Evolutionary conservation across 129 eudicot genomes (phyloP).

Genomic region (Lactuca saligna): DNA sequence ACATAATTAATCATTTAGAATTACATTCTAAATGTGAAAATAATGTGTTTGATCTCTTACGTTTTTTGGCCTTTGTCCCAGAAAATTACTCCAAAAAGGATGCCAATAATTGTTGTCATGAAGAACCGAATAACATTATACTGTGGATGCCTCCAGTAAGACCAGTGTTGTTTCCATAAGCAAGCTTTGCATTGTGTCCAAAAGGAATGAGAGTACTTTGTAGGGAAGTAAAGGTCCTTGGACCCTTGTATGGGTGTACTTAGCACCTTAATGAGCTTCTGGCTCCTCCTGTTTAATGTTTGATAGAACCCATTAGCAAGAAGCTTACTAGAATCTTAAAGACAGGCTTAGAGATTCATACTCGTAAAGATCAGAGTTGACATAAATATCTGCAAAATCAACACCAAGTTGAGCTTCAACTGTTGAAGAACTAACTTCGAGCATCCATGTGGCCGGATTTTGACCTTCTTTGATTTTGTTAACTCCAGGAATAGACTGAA

Average conservation of each 20-base stretch:
- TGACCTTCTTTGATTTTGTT: constrained; percentile 47
- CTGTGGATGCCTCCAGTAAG: constrained; percentile 68
- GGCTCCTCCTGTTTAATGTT: constrained; percentile 29
- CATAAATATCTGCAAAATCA: constrained; percentile 51
- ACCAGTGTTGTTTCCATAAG: constrained; percentile 61
- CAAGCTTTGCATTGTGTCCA: constrained; percentile 59
- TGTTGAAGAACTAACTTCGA: constrained; percentile 43
- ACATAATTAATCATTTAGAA: not conserved
- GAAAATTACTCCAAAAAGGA: constrained; percentile 54
- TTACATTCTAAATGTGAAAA: not conserved
- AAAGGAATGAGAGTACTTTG: constrained; percentile 52
- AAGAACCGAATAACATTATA: constrained; percentile 49
- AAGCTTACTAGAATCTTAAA: constrained; percentile 21
- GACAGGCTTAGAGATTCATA: constrained; percentile 9
- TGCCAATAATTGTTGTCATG: constrained; percentile 39
- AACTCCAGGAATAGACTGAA: constrained; percentile 52
- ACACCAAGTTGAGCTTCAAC: constrained; percentile 45
- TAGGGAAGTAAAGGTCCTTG: constrained; percentile 46
- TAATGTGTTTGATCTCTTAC: constrained; percentile 32
- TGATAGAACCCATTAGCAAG: constrained; percentile 8
- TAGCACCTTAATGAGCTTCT: constrained; percentile 44
- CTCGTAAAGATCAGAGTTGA: constrained; percentile 51
- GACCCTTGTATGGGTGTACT: constrained; percentile 51
- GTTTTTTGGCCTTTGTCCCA: constrained; percentile 50
- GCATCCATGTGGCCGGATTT: constrained; percentile 77